Base-by-base conservation (phyloP, 257 asterid species). In the Nicotiana knightiana region DNA sequence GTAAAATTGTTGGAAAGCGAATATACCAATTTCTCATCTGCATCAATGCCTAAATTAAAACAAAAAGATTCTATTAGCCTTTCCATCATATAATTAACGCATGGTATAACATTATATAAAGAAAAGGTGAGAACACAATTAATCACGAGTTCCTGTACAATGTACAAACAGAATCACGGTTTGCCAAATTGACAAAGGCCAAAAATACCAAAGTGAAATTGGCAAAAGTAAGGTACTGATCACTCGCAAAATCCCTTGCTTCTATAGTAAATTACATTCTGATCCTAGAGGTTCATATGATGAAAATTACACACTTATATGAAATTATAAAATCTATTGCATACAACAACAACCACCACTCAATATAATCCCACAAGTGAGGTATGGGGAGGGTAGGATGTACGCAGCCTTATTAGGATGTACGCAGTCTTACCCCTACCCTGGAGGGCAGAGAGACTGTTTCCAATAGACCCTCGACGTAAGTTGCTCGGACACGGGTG, bases 1-100 rank as follows among this genome's bases (percentile, higher is more conserved):
- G 99, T 84, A 96, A 91, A 85, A 96, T 96, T 59, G 99, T 96
- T 77, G 99, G 98, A 83, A 93, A 96, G 77, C 95, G 97, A 67
- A 89, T 75, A 37, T 85, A 94, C 99, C 93, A 94, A 86, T 89
- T 89, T 90, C 88, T 87, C 99, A 96, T 96, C 91, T 96, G 96
- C 87, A 93, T 89, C 91, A 96, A 89, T 80, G 96, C 97, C 97
- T 94, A 95, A 54, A 87, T 86, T 76, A 48, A 82, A 43, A 81
- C 55, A 33, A 15, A 35, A 65, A 71, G 79, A 71, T 71, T 71
- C n/a, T 65, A 48, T 80, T 80, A 80, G 39, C 65, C 59, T 80
- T 80, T 48, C 59, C 66, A 65, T 67, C 79, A 24, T 46, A 46
- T 24, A 46, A 71, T 46, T 6, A 71, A 24, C 26, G 35, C 61